These are phyloP conservation scores for Kuraishia cidri DNA, from an alignment of 805 yeast genomes.

Conservation along the genomic window DNA sequence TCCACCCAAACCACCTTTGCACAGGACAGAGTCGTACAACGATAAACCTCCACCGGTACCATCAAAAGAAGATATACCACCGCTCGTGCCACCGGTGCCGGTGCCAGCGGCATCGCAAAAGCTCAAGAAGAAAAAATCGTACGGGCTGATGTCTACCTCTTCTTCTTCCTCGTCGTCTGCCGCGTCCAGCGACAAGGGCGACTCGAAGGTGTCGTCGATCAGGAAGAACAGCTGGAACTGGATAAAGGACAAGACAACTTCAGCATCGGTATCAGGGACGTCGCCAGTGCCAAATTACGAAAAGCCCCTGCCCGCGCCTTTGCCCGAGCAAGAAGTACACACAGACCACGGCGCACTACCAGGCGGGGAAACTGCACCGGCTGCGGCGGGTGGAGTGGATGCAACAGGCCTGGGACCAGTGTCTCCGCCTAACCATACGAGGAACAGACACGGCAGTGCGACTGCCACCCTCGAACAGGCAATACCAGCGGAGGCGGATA, in stretches of 20 bases:
- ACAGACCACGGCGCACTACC: too few relatives aligned
- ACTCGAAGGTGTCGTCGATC: neutral
- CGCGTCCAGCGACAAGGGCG: neutral
- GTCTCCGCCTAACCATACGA: conserved; percentile 10
- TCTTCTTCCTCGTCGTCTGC: neutral
- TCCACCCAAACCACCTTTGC: too few relatives aligned
- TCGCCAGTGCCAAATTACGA: too few relatives aligned
- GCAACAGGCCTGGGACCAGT: neutral
- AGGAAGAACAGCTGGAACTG: conserved; percentile 7
- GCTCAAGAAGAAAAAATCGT: conserved; percentile 4
- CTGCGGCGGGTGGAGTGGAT: neutral
- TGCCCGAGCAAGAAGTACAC: too few relatives aligned
- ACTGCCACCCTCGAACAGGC: too few relatives aligned
- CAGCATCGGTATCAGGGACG: neutral
- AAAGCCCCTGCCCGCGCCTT: too few relatives aligned
- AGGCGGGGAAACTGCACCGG: too few relatives aligned
- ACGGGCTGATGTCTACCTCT: conserved; percentile 1
- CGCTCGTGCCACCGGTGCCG: neutral
- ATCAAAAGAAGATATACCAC: too few relatives aligned
- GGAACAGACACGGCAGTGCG: conserved; percentile 22
- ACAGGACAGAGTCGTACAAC: too few relatives aligned
- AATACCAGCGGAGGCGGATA: too few relatives aligned
- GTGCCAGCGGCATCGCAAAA: neutral
- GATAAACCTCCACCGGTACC: too few relatives aligned
- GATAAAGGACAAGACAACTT: conserved; percentile 9